phyloP scores from a whole-genome alignment of 257 asterid species.

The Nyctanthes arbortristis region DNA sequence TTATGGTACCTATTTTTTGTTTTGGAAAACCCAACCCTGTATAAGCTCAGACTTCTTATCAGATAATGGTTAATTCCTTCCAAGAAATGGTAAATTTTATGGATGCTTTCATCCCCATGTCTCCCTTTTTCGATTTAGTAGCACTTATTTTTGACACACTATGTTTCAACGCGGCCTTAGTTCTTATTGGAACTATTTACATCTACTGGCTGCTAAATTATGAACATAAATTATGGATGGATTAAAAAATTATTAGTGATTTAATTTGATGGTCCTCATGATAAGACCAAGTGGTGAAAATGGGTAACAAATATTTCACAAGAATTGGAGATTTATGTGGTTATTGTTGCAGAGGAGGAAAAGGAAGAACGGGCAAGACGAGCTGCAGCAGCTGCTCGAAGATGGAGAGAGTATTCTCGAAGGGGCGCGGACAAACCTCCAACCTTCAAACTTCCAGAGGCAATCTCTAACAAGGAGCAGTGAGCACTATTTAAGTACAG shows the following conservation, averaged over 20 bases:
- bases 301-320: background rate
- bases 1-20: background rate
- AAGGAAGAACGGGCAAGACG: slow-evolving; percentile 68
- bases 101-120: too few relatives aligned
- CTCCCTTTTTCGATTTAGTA: too few relatives aligned
- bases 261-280: background rate
- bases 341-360: slow-evolving; percentile 70
- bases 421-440: slow-evolving; percentile 84
- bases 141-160: too few relatives aligned
- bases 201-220: too few relatives aligned
- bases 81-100: too few relatives aligned
- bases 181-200: too few relatives aligned
- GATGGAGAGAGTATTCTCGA: slow-evolving; percentile 98
- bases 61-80: too few relatives aligned
- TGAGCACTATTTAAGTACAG: slow-evolving; percentile 20
- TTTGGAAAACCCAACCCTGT: background rate
- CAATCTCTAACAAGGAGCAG: slow-evolving; percentile 56
- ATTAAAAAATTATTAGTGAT: too few relatives aligned
- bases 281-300: background rate
- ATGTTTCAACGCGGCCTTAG: too few relatives aligned
- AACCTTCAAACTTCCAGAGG: slow-evolving; percentile 83
- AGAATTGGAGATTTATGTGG: background rate
- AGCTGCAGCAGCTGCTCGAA: slow-evolving; percentile 94
- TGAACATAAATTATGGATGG: too few relatives aligned
- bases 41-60: background rate